Evolutionary conservation across 202 grass and related monocot genomes (phyloP).

Genomic region (Thinopyrum obtusiflorum): DNA sequence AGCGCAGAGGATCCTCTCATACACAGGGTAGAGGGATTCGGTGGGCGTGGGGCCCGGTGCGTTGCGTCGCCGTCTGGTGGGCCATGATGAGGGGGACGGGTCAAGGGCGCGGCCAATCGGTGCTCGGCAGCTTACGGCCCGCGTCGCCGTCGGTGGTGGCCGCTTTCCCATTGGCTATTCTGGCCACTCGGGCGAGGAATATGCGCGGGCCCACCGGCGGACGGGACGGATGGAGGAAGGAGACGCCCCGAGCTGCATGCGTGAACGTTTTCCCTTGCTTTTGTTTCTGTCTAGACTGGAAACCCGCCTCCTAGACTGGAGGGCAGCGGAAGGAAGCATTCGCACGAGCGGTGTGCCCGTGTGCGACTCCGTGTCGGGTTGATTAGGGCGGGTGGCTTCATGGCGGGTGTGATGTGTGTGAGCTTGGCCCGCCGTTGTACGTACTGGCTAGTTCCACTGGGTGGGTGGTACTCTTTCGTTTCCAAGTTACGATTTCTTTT

Average conservation of each 20-base stretch:
- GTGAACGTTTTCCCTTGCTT: neutral
- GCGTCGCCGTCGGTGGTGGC: conserved; percentile 50
- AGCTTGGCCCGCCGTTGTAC: neutral
- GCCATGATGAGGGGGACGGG: conserved; percentile 1
- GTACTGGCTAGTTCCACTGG: neutral
- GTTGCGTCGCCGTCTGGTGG: conserved; percentile 25
- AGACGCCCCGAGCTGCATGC: neutral
- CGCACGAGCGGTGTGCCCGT: neutral
- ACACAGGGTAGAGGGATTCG: conserved; percentile 25
- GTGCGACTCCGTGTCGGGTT: conserved; percentile 29
- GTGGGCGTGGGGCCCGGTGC: neutral
- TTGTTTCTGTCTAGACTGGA: neutral
- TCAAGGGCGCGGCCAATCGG: conserved; percentile 54
- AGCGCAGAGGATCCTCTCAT: conserved; percentile 8
- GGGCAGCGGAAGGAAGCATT: neutral
- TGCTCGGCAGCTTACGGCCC: conserved; percentile 20
- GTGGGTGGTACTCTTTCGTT: neutral
- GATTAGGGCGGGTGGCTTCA: neutral
- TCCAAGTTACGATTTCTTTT: neutral
- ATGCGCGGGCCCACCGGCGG: neutral
- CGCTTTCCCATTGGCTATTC: conserved; percentile 3
- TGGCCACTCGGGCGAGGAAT: neutral
- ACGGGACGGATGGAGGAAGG: neutral
- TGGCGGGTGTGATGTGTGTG: neutral
- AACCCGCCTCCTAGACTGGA: no score